Evolutionary conservation across 192 early-diverging fungal species (phyloP).

Genomic region (Rhizoclosmatium sp.): DNA sequence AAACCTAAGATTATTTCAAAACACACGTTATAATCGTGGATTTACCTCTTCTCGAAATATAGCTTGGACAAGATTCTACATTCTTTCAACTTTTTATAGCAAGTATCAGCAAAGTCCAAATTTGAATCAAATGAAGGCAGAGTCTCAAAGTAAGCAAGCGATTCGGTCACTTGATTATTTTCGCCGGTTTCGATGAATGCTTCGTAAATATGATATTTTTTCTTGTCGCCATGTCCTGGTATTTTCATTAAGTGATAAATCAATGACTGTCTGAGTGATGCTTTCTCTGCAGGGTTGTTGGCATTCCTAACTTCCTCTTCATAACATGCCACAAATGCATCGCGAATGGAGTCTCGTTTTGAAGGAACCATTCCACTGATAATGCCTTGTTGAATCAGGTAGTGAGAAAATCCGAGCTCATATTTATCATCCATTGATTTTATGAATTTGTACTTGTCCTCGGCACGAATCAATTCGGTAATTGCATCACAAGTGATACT

Average conservation of each 20-base stretch:
- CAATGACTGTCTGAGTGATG: constrained; percentile 16
- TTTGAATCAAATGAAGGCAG: neutral
- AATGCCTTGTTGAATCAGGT: constrained; percentile 21
- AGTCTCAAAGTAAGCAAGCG: constrained; percentile 19
- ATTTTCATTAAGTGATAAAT: constrained; percentile 20
- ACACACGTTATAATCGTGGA: neutral
- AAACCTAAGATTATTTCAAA: neutral
- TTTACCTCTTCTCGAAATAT: constrained; percentile 11
- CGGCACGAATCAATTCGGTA: neutral
- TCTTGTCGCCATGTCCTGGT: constrained; percentile 7
- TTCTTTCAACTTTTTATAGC: constrained; percentile 10
- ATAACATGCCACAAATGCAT: constrained; percentile 16
- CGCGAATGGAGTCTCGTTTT: constrained; percentile 1
- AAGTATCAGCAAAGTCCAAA: constrained; percentile 7
- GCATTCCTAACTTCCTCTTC: neutral
- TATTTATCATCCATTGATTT: constrained; percentile 12
- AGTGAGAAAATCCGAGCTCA: constrained; percentile 18
- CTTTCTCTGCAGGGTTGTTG: neutral
- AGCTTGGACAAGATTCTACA: constrained; percentile 2
- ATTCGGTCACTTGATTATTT: neutral
- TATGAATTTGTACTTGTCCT: constrained; percentile 28
- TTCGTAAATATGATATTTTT: constrained; percentile 18
- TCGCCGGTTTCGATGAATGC: constrained; percentile 24
- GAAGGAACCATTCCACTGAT: constrained; percentile 6
- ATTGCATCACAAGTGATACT: neutral